Percentiles rank a stretch among this genome's conserved stretches.
These are phyloP conservation scores for Microdochium paspali DNA, from an alignment of 2,329 filamentous ascomycete genomes.

Conservation along the genomic window DNA sequence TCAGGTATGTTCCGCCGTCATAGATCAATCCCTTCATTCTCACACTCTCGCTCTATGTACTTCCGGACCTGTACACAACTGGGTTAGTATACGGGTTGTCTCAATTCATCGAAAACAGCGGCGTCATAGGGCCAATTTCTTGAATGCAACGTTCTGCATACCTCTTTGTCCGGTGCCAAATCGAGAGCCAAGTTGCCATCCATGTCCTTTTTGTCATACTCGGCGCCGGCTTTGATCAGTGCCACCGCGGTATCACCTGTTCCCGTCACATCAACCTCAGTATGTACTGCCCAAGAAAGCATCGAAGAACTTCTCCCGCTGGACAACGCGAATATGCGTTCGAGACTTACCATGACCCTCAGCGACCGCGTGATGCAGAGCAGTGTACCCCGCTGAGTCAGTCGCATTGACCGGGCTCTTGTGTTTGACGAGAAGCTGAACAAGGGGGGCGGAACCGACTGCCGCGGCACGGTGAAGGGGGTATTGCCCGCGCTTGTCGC, in stretches of 20 bases:
- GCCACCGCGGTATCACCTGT: slow-evolving; percentile 71
- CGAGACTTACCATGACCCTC: slow-evolving; percentile 60
- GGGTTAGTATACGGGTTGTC: slow-evolving; percentile 5
- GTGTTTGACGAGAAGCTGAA: slow-evolving; percentile 68
- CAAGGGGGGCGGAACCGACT: slow-evolving; percentile 78
- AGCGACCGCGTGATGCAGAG: slow-evolving; percentile 78
- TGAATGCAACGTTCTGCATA: too few species aligned
- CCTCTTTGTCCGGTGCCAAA: slow-evolving; percentile 77
- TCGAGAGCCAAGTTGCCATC: slow-evolving; percentile 68
- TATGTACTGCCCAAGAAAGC: background rate
- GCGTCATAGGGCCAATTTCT: too few species aligned
- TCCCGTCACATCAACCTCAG: background rate
- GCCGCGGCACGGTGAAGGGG: slow-evolving; percentile 87
- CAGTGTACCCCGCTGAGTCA: slow-evolving; percentile 75
- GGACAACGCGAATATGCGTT: too few species aligned
- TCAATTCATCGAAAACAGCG: too few species aligned
- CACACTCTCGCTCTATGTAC: slow-evolving; percentile 70
- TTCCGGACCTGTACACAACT: slow-evolving; percentile 48
- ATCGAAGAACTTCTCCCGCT: too few species aligned
- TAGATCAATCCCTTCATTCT: slow-evolving; percentile 71
- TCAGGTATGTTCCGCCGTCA: slow-evolving; percentile 9
- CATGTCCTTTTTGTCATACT: slow-evolving; percentile 64
- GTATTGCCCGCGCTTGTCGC: slow-evolving; percentile 82
- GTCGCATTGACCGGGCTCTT: slow-evolving; percentile 75
- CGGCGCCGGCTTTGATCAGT: slow-evolving; percentile 76